Evolutionary conservation across 2,329 filamentous ascomycete genomes (phyloP).

Genomic region (Metarhizium robertsii): DNA sequence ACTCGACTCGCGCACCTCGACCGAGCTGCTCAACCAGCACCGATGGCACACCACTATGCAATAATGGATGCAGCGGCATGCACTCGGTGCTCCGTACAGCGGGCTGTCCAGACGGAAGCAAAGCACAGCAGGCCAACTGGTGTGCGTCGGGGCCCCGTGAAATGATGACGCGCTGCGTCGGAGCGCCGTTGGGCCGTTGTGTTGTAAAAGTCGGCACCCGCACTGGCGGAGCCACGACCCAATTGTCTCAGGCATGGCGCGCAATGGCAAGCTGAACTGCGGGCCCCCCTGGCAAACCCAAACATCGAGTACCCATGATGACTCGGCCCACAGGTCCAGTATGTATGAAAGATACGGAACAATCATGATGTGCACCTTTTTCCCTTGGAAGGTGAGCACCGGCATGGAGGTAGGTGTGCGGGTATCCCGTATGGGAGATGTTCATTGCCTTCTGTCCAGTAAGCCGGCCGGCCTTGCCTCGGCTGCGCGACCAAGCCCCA

Average conservation of each 20-base stretch:
- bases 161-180: constrained; percentile 1
- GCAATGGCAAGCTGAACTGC: constrained; percentile 8
- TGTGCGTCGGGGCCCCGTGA: neutral
- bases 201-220: neutral
- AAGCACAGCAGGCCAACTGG: neutral
- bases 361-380: neutral
- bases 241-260: constrained; percentile 7
- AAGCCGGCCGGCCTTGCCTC: no score
- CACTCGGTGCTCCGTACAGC: neutral
- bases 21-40: no score
- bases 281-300: neutral
- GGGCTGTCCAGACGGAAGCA: neutral
- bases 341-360: neutral
- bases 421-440: no score
- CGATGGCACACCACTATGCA: neutral
- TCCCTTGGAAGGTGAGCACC: neutral
- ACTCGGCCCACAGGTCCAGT: neutral
- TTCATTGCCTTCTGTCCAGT: no score
- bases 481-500: no score
- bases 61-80: neutral
- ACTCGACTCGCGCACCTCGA: neutral
- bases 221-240: neutral
- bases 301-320: neutral
- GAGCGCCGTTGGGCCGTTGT: neutral
- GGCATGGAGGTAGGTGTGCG: neutral